These are phyloP conservation scores for Leccinum ochraceum DNA, from an alignment of 768 basidiomycete species.

Conservation along the genomic window DNA sequence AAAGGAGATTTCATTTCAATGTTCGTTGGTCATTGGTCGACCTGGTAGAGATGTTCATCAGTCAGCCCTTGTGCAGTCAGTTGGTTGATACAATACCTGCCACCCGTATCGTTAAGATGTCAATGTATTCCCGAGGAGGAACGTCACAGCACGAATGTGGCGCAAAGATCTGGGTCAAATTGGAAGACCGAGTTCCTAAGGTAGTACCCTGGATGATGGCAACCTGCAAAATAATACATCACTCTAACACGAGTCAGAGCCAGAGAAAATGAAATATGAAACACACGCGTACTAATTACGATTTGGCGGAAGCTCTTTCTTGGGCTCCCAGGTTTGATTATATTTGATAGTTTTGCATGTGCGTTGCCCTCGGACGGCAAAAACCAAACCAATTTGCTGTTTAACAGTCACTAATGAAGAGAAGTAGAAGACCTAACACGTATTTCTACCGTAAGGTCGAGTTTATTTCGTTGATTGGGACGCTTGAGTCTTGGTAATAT, in stretches of 20 bases:
- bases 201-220: background rate
- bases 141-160: background rate
- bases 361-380: no score
- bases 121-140: constrained; percentile 9
- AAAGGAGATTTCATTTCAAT: background rate
- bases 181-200: background rate
- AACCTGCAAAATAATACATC: background rate
- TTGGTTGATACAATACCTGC: background rate
- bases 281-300: background rate
- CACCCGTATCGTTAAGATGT: background rate
- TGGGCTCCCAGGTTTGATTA: background rate
- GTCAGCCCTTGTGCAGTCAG: background rate
- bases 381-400: background rate
- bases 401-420: background rate
- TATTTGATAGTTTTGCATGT: background rate
- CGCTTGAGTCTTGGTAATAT: background rate
- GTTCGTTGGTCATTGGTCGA: background rate
- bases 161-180: background rate
- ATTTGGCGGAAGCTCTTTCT: background rate
- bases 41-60: background rate
- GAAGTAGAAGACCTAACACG: background rate
- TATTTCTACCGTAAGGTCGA: background rate
- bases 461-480: background rate
- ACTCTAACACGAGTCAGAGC: background rate
- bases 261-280: background rate